Evolutionary conservation across 148 eudicot species (phyloP).

Genomic region (Heliamphora exappendiculata): DNA sequence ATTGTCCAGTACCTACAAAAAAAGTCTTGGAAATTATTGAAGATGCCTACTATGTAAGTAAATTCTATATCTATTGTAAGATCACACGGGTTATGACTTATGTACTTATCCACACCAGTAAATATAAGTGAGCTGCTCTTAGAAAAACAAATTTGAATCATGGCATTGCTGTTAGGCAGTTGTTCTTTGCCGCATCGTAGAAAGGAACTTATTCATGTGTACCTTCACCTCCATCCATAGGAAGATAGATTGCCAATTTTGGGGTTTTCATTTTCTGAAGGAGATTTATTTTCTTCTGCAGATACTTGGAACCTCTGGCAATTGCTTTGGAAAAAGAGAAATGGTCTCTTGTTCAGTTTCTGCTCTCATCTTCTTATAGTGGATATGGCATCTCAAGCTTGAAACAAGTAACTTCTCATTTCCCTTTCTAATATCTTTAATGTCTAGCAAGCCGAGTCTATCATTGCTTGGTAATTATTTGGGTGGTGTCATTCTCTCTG

Average conservation of each 20-base stretch:
- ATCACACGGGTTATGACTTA: not conserved
- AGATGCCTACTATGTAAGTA: not conserved
- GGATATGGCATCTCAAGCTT: conserved; percentile 90
- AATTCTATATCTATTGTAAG: not conserved
- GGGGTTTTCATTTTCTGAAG: not conserved
- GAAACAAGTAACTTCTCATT: conserved; percentile 47
- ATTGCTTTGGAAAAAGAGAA: conserved; percentile 86
- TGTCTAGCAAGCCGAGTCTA: not conserved
- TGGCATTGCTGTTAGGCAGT: not conserved
- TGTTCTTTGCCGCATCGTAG: not conserved
- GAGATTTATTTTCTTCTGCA: conserved; percentile 20
- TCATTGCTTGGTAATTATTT: not conserved
- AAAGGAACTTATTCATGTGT: not conserved
- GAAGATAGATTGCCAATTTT: no score
- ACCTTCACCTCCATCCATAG: no score
- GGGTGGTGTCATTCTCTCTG: not conserved
- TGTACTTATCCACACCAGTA: not conserved
- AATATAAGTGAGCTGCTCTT: not conserved
- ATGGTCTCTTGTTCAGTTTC: conserved; percentile 92
- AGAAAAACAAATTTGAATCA: not conserved
- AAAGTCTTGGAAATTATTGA: not conserved
- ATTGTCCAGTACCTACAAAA: not conserved
- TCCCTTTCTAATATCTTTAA: not conserved
- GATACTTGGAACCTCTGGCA: conserved; percentile 92
- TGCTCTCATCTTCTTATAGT: conserved; percentile 82